phyloP scores from a whole-genome alignment of 106 monocot genomes.

The Dendrobium chrysotoxum region DNA sequence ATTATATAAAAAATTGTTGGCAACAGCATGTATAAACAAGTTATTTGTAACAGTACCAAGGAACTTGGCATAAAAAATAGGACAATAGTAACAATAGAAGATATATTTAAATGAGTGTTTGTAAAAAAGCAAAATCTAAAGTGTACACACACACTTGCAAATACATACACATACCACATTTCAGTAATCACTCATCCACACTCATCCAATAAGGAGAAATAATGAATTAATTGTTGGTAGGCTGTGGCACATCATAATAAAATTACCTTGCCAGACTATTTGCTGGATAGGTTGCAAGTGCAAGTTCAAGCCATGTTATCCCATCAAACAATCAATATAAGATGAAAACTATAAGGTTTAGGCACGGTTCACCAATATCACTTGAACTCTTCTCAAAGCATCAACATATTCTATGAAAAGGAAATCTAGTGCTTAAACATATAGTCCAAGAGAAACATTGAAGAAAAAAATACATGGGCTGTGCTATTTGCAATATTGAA shows the following conservation, averaged over 20 bases:
- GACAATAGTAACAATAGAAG: not conserved
- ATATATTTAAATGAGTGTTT: not conserved
- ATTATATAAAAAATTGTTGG: not conserved
- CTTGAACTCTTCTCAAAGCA: not conserved
- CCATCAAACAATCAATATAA: not conserved
- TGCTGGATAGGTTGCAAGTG: not conserved
- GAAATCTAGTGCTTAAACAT: not conserved
- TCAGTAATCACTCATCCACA: not conserved
- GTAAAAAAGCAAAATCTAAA: not conserved
- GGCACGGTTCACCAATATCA: not conserved
- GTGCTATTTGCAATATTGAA: not conserved
- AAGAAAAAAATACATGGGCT: no score
- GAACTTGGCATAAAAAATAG: not conserved
- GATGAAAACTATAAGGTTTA: not conserved
- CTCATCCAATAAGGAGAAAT: not conserved
- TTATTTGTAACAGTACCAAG: not conserved
- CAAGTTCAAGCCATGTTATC: not conserved
- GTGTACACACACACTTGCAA: not conserved
- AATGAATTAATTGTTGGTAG: not conserved
- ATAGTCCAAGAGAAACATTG: no score
- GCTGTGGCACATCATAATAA: not conserved
- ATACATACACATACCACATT: not conserved
- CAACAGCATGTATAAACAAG: not conserved
- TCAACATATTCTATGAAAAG: not conserved
- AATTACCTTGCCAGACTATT: not conserved